A percentile compares a stretch with the other conserved stretches of the same genome.
These are phyloP conservation scores for Lecanosticta acicola DNA, from an alignment of 2,329 filamentous ascomycete genomes.

Conservation along the genomic window DNA sequence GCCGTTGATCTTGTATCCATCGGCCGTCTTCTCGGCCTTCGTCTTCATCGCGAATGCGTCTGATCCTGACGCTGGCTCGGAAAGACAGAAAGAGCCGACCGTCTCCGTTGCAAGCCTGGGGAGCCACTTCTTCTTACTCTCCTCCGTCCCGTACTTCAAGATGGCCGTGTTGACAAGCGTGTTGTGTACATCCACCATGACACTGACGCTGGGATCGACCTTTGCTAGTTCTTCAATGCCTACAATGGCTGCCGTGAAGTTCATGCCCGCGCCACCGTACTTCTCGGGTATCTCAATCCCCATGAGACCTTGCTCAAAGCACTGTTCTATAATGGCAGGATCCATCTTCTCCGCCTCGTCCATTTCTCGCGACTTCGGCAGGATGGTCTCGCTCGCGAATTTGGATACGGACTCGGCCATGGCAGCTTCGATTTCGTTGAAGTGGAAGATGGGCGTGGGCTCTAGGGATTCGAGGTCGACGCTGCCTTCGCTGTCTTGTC, in stretches of 20 bases:
- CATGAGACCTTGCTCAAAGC: constrained; percentile 98
- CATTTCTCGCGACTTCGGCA: constrained; percentile 92
- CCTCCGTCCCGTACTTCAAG: constrained; percentile 72
- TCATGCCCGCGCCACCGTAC: constrained; percentile 95
- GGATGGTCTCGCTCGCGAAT: constrained; percentile 82
- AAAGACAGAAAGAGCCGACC: constrained; percentile 50
- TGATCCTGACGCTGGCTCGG: constrained; percentile 65
- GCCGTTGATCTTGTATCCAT: constrained; percentile 81
- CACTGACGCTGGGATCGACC: constrained; percentile 89
- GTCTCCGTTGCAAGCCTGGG: constrained; percentile 86
- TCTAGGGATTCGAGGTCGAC: constrained; percentile 67
- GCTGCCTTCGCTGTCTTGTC: constrained; percentile 22
- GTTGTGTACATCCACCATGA: constrained; percentile 96
- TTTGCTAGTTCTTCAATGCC: constrained; percentile 94
- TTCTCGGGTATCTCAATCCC: constrained; percentile 96
- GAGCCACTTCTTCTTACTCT: constrained; percentile 77
- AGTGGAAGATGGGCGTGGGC: constrained; percentile 86
- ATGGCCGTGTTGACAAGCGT: constrained; percentile 93
- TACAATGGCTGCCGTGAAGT: constrained; percentile 93
- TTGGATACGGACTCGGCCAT: constrained; percentile 88
- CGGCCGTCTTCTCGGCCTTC: constrained; percentile 74
- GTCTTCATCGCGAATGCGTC: constrained; percentile 95
- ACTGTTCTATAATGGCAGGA: constrained; percentile 74
- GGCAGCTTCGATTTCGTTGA: constrained; percentile 81
- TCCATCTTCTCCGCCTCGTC: constrained; percentile 97